A percentile compares a stretch with the other conserved stretches of the same genome.
Evolutionary conservation across 768 basidiomycete genomes (phyloP).

Genomic region (Mycena latifolia): DNA sequence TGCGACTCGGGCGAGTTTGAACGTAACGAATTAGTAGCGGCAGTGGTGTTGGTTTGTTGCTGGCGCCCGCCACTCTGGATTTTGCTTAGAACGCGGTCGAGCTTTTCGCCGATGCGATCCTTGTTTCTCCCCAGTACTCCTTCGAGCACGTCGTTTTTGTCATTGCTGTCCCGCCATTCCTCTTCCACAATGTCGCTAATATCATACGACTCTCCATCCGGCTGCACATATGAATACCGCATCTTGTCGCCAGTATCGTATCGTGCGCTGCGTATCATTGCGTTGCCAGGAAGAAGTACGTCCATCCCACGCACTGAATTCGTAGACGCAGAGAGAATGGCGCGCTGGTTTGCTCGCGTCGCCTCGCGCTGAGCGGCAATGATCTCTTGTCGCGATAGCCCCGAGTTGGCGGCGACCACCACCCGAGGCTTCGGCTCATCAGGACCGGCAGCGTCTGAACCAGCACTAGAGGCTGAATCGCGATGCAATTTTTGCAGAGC

Average conservation of each 20-base stretch:
- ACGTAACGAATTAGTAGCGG: constrained; percentile 40
- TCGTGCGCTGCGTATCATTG: constrained; percentile 86
- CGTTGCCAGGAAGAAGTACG: constrained; percentile 86
- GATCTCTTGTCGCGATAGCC: constrained; percentile 82
- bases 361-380: constrained; percentile 94
- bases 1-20: constrained; percentile 63
- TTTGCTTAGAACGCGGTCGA: constrained; percentile 81
- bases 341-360: constrained; percentile 86
- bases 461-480: constrained; percentile 73
- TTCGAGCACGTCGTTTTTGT: constrained; percentile 74
- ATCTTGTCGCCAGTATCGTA: constrained; percentile 78
- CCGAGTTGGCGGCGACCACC: not conserved
- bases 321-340: constrained; percentile 83
- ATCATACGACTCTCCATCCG: constrained; percentile 92
- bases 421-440: constrained; percentile 34
- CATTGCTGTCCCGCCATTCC: constrained; percentile 76
- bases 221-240: constrained; percentile 94
- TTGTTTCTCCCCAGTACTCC: constrained; percentile 70
- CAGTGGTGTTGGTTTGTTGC: constrained; percentile 7
- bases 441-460: constrained; percentile 57
- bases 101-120: constrained; percentile 74
- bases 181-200: constrained; percentile 94
- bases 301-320: constrained; percentile 93
- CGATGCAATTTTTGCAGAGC: constrained; percentile 80
- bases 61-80: constrained; percentile 68